Evolutionary conservation across 345 rosid genomes (phyloP).

Genomic region (Cochlearia excelsa): DNA sequence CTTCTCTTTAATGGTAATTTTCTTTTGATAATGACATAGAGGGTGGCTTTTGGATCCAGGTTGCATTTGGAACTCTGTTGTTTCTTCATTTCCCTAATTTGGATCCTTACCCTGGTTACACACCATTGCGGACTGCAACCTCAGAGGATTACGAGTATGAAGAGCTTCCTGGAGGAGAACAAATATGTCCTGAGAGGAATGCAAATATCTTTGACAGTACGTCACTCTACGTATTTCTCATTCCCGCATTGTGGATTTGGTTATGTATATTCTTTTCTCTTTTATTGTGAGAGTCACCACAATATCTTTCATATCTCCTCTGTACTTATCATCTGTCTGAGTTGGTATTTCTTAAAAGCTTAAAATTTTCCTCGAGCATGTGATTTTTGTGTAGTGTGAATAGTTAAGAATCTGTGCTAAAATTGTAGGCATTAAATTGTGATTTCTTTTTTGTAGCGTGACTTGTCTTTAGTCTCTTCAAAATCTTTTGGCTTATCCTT

Average conservation of each 20-base stretch:
- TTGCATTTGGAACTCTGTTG: constrained; percentile 75
- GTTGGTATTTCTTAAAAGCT: constrained; percentile 12
- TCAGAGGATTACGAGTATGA: constrained; percentile 72
- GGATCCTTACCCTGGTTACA: constrained; percentile 94
- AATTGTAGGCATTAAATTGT: too few species aligned
- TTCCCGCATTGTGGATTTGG: constrained; percentile 10
- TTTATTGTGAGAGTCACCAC: constrained; percentile 21
- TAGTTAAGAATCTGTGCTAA: background rate
- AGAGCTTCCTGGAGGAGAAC: constrained; percentile 88
- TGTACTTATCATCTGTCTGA: constrained; percentile 11
- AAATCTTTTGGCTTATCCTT: constrained; percentile 5
- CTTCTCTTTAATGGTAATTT: background rate
- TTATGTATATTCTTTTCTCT: constrained; percentile 23
- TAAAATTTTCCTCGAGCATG: background rate
- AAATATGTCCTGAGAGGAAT: constrained; percentile 85
- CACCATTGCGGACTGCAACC: constrained; percentile 52
- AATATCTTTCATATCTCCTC: constrained; percentile 7
- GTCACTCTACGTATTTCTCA: constrained; percentile 35
- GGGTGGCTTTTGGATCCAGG: constrained; percentile 48
- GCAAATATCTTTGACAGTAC: constrained; percentile 75
- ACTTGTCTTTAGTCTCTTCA: constrained; percentile 14
- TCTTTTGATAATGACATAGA: constrained; percentile 15
- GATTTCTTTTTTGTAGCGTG: background rate
- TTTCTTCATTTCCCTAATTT: constrained; percentile 69
- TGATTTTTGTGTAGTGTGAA: background rate